These are phyloP conservation scores for Angomonas ambiguus DNA, from an alignment of 208 protist species.

Conservation along the genomic window DNA sequence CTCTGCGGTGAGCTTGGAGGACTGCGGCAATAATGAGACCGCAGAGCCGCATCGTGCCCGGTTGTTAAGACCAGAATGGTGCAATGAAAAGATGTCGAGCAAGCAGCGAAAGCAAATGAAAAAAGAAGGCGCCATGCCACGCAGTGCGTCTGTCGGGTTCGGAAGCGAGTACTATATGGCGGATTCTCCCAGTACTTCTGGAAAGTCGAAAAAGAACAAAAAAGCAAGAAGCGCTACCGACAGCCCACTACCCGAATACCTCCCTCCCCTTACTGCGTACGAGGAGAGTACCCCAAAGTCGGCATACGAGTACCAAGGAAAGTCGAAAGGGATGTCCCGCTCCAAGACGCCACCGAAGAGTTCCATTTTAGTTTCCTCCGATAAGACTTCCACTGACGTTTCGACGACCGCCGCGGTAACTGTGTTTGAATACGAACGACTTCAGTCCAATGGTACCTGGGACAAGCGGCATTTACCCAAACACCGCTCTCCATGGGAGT, in stretches of 20 bases:
- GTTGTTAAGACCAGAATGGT: neutral
- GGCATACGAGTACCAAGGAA: neutral
- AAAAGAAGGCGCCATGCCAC: neutral
- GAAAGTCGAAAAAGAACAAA: neutral
- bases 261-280: neutral
- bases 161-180: neutral
- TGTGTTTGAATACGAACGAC: constrained; percentile 61
- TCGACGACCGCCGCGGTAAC: constrained; percentile 17
- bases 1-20: neutral
- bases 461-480: neutral
- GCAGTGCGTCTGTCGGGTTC: neutral
- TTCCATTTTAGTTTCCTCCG: neutral
- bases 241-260: neutral
- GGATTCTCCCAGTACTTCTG: neutral
- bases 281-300: neutral
- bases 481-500: constrained; percentile 43
- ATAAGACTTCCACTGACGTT: neutral
- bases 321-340: neutral
- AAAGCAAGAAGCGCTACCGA: neutral
- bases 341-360: neutral
- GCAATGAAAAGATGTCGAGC: neutral
- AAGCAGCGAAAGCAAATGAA: neutral
- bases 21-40: neutral
- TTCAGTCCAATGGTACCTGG: constrained; percentile 37
- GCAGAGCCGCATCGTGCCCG: neutral